Evolutionary conservation across 257 asterid species (phyloP).

Genomic region (Solanum sparsipilum): DNA sequence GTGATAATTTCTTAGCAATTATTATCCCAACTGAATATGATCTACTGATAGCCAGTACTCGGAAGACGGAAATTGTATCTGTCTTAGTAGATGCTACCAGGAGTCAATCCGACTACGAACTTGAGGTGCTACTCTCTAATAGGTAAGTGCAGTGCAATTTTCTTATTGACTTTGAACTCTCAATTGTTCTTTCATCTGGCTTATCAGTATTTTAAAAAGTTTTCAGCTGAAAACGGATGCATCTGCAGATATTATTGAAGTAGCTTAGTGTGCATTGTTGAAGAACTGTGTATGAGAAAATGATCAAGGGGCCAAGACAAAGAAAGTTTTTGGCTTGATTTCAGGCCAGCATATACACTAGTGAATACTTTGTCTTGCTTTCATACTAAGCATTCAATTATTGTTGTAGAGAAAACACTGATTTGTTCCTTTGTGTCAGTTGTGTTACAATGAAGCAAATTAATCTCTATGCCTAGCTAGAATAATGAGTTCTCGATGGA

Average conservation of each 20-base stretch:
- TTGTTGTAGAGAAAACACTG: not conserved
- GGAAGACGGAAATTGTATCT: constrained; percentile 70
- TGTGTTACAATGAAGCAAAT: not conserved
- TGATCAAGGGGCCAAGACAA: not conserved
- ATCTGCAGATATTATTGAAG: not conserved
- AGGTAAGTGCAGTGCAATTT: constrained; percentile 11
- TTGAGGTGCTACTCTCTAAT: constrained; percentile 60
- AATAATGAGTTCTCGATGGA: not conserved
- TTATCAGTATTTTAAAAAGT: not conserved
- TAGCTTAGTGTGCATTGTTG: not conserved
- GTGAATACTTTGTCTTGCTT: not conserved
- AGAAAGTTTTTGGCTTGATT: not conserved
- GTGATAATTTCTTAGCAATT: constrained; percentile 72
- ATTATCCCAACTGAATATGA: constrained; percentile 89
- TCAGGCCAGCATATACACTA: not conserved
- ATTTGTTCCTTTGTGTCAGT: not conserved
- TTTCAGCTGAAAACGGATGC: not conserved
- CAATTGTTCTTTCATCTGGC: not conserved
- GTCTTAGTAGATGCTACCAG: constrained; percentile 63
- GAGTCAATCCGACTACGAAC: constrained; percentile 83
- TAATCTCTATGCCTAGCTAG: not conserved
- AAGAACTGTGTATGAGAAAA: not conserved
- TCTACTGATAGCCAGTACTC: constrained; percentile 76
- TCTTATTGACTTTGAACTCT: not conserved
- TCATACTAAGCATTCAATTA: not conserved